Evolutionary conservation across 1,284 basidiomycete genomes (phyloP).

Genomic region (Melampsora americana): DNA sequence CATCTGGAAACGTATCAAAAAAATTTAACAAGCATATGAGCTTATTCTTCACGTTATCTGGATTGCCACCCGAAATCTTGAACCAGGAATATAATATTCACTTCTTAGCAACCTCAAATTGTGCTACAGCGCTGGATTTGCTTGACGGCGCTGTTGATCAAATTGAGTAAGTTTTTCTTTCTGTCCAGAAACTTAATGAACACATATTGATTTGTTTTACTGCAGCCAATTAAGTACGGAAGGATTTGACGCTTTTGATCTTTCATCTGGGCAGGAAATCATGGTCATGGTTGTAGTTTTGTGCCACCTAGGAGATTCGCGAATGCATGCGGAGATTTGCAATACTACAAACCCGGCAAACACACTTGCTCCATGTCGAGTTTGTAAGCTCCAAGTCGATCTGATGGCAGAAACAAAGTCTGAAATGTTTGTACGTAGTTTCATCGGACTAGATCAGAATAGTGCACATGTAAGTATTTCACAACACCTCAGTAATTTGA

Average conservation of each 20-base stretch:
- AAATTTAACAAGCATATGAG: slow-evolving; percentile 59
- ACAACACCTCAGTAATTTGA: too few relatives aligned
- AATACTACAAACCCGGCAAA: slow-evolving; percentile 11
- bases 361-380: background rate
- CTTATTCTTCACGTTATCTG: slow-evolving; percentile 54
- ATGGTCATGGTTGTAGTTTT: background rate
- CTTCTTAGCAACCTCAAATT: slow-evolving; percentile 57
- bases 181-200: too few relatives aligned
- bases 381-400: background rate
- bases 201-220: too few relatives aligned
- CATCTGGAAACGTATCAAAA: slow-evolving; percentile 58
- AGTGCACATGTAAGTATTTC: too few relatives aligned
- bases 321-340: slow-evolving; percentile 20
- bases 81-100: slow-evolving; percentile 54
- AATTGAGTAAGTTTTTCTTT: background rate
- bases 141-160: background rate
- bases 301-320: background rate
- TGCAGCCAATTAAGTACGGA: background rate
- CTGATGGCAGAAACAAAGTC: too few relatives aligned
- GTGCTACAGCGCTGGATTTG: background rate
- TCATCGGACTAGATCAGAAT: too few relatives aligned
- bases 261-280: background rate
- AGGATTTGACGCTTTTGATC: slow-evolving; percentile 11
- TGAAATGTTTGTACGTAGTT: too few relatives aligned
- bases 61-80: slow-evolving; percentile 49